A percentile compares a stretch with the other conserved stretches of the same genome.
Conservation (phyloP, 495 filamentous ascomycete genomes). For the Penicillium macrosclerotiorum region DNA sequence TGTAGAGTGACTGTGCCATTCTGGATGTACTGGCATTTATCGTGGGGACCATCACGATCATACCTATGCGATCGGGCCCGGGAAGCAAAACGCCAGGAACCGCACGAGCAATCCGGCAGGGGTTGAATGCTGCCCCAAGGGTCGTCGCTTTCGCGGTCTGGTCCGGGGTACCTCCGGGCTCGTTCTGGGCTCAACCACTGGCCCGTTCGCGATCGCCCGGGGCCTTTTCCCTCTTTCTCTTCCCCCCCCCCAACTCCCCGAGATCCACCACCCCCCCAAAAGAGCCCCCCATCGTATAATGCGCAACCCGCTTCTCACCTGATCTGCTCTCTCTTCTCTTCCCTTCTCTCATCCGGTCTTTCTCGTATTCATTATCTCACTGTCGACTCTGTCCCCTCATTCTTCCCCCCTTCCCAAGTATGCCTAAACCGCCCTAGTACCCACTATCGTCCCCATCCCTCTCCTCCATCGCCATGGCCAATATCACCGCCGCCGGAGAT, state of each 20-base stretch:
- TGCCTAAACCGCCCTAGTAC: too few species aligned
- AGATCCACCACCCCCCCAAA: not conserved
- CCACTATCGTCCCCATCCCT: too few species aligned
- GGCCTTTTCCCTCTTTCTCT: not conserved
- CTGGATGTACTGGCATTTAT: too few species aligned
- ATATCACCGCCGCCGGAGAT: slow-evolving; percentile 32
- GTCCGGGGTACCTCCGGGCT: too few species aligned
- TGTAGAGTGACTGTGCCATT: too few species aligned
- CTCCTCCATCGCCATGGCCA: slow-evolving; percentile 14
- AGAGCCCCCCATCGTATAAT: not conserved
- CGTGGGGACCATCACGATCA: too few species aligned
- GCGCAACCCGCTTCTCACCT: not conserved
- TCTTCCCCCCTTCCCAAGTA: slow-evolving; percentile 8
- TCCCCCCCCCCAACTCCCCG: not conserved
- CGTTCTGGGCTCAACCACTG: too few species aligned
- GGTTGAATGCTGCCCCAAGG: too few species aligned
- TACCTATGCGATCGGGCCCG: too few species aligned
- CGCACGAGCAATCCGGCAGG: too few species aligned
- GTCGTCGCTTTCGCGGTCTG: too few species aligned
- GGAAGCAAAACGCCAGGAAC: too few species aligned
- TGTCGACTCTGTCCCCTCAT: slow-evolving; percentile 6
- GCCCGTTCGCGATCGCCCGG: not conserved
- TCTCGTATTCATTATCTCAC: slow-evolving; percentile 8
- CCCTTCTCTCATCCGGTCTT: not conserved
- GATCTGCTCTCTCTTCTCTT: slow-evolving; percentile 1